phyloP scores from a whole-genome alignment of 345 rosid genomes.

The Diplotaxis tenuifolia region DNA sequence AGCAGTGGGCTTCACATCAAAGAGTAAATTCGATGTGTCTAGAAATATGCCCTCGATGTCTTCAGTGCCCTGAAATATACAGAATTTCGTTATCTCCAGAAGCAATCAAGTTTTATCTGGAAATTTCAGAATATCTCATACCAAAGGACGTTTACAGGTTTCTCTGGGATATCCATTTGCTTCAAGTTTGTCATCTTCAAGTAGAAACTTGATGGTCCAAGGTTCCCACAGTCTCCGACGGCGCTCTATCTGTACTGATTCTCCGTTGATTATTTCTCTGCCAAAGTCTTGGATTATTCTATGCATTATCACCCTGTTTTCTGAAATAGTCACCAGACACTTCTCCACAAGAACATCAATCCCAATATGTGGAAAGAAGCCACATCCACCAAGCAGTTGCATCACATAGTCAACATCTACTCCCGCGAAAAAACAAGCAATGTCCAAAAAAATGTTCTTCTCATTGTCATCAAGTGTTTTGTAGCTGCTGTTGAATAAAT shows the following conservation, averaged over 20 bases:
- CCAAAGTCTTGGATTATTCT: constrained; percentile 32
- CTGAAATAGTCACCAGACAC: constrained; percentile 17
- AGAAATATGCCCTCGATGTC: constrained; percentile 24
- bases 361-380: constrained; percentile 26
- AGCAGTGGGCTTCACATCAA: background rate
- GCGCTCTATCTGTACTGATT: background rate
- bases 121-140: background rate
- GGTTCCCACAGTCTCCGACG: constrained; percentile 25
- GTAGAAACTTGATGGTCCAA: constrained; percentile 3
- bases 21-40: background rate
- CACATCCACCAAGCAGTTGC: constrained; percentile 22
- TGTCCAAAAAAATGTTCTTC: constrained; percentile 24
- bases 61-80: constrained; percentile 28
- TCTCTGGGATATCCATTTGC: background rate
- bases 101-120: background rate
- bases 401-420: constrained; percentile 14
- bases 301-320: constrained; percentile 20
- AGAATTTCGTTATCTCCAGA: background rate
- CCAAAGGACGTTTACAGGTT: background rate
- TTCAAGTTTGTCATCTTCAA: constrained; percentile 11
- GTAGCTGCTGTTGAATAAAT: constrained; percentile 20
- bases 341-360: constrained; percentile 35
- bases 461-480: background rate
- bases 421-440: constrained; percentile 22
- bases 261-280: constrained; percentile 16